Evolutionary conservation across 352 stramenopile species (phyloP).

Genomic region (Phytophthora pistaciae): DNA sequence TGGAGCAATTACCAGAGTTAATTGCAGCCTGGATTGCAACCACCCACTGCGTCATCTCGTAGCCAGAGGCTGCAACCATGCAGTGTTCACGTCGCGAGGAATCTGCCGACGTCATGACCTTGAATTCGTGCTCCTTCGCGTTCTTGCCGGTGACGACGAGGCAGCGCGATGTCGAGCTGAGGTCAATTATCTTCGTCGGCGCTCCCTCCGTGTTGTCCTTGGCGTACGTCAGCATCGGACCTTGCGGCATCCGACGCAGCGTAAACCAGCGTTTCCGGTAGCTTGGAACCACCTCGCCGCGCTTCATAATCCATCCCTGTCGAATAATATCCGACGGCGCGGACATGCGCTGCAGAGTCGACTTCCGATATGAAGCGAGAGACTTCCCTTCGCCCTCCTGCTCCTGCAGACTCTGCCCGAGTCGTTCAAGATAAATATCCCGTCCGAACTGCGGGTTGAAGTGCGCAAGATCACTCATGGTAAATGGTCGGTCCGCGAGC

Average conservation of each 20-base stretch:
- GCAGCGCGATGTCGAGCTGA: conserved; percentile 83
- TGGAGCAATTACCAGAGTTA: conserved; percentile 79
- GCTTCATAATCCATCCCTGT: conserved; percentile 86
- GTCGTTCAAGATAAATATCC: conserved; percentile 73
- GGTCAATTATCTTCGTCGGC: conserved; percentile 72
- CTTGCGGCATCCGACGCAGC: conserved; percentile 77
- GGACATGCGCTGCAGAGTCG: conserved; percentile 66
- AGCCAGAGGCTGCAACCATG: conserved; percentile 70
- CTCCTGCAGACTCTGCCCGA: conserved; percentile 69
- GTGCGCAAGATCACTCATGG: conserved; percentile 66
- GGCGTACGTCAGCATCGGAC: conserved; percentile 81
- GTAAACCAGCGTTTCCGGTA: conserved; percentile 89
- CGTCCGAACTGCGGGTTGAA: conserved; percentile 81
- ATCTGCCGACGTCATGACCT: conserved; percentile 80
- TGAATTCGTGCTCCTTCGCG: conserved; percentile 79
- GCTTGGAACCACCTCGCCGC: conserved; percentile 75
- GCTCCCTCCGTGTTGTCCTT: conserved; percentile 67
- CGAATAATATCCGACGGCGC: conserved; percentile 47
- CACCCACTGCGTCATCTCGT: conserved; percentile 88
- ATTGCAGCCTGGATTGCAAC: conserved; percentile 85
- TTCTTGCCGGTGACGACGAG: conserved; percentile 62
- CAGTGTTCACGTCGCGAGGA: conserved; percentile 70
- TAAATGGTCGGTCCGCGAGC: conserved; percentile 52
- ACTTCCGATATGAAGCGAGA: conserved; percentile 73
- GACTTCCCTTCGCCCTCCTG: conserved; percentile 65